Base-by-base conservation (phyloP, 768 basidiomycete species). In the Phlebiopsis gigantea region DNA sequence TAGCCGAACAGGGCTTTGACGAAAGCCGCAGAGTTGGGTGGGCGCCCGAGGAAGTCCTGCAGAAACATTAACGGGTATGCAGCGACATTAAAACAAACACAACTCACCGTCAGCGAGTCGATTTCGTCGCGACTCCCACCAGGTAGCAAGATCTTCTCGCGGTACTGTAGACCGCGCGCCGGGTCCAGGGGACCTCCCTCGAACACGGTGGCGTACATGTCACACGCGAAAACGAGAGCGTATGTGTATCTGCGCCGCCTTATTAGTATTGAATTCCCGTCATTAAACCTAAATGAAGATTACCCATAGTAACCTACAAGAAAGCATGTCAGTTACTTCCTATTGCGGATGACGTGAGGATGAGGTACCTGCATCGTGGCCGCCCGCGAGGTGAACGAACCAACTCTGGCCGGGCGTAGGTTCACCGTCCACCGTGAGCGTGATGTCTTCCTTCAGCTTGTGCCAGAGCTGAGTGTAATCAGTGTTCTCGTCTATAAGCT, bases 401-500 rank as follows among this genome's bases (percentile, higher is more conserved):
- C 81, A 70, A 34, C 78, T 82, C 65, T 92, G 90, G 2, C 89
- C 91, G 25, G 87, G 83, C 41, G 73, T 75, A n/a, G 74, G 73
- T 57, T 79, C 79, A 17, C 70, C 77, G 15, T 77, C 78, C 64
- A 85, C 83, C 6, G 90, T 83, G 12, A 89, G 74, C 0, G 87
- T 87, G 29, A 90, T 77, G 54, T 75, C 65, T 65, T 90, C 80
- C 24, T 89, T 77, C 47, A 93, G 71, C 10, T 77, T 75, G 63
- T 85, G 87, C 90, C 90, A 94, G 15, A 93, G 73, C 53, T 73
- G 71, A 17, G 88, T 91, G 66, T 86, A 87, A 61, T 93, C 88
- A 25, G 78, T 76, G 21, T n/a, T n/a, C n/a, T 63, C 67, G 22
- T 80, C 81, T 84, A 29, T n/a, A 29, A n/a, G 15, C 26, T 29